phyloP scores from a whole-genome alignment of 257 asterid species.

The Cruciata laevipes region DNA sequence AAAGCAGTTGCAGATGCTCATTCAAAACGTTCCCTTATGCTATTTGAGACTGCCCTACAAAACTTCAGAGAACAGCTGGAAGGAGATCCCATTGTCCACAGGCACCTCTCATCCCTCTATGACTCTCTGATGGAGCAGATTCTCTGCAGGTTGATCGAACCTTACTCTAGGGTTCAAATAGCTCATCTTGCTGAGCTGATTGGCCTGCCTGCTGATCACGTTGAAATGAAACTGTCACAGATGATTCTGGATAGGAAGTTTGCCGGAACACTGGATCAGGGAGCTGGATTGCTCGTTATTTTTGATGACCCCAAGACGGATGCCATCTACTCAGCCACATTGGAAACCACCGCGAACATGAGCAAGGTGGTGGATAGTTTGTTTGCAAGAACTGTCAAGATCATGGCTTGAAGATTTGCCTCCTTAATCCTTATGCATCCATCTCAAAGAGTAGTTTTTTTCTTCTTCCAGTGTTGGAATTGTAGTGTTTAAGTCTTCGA shows the following conservation, averaged over 20 bases:
- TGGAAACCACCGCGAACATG: constrained; percentile 37
- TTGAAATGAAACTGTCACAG: constrained; percentile 39
- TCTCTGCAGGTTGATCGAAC: constrained; percentile 44
- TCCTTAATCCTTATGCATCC: background rate
- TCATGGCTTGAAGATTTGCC: constrained; percentile 18
- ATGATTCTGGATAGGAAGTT: constrained; percentile 46
- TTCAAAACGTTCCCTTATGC: constrained; percentile 35
- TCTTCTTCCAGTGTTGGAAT: background rate
- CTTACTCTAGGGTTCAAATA: constrained; percentile 36
- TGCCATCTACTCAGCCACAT: constrained; percentile 33
- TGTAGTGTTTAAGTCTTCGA: background rate
- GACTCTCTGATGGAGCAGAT: constrained; percentile 41
- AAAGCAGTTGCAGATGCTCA: constrained; percentile 42
- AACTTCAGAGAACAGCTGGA: constrained; percentile 32
- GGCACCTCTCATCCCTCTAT: constrained; percentile 38
- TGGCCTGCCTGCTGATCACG: constrained; percentile 35
- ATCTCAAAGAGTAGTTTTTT: background rate
- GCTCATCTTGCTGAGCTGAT: constrained; percentile 37
- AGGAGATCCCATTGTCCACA: constrained; percentile 39
- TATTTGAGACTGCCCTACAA: constrained; percentile 34
- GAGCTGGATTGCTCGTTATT: constrained; percentile 41
- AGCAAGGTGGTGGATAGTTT: constrained; percentile 45
- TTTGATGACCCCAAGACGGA: constrained; percentile 43
- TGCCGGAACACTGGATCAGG: constrained; percentile 43
- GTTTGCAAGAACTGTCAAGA: constrained; percentile 30